These are phyloP conservation scores for Lachancea kluyveri DNA, from an alignment of 805 yeast species.

Conservation along the genomic window DNA sequence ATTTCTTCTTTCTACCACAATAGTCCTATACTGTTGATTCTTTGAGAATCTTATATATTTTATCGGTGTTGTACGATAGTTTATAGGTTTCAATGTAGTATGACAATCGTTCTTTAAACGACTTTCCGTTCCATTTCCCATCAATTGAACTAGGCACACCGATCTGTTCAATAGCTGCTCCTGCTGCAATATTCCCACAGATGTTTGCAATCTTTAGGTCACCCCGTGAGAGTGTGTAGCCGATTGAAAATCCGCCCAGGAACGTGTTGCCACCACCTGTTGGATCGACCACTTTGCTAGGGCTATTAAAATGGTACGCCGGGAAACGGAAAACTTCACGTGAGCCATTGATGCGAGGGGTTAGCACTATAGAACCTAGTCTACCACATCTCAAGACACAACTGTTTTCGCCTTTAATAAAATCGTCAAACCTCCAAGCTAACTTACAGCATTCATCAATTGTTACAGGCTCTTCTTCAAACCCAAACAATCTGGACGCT, in stretches of 20 bases:
- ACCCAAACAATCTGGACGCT: conserved; percentile 58
- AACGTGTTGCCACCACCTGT: conserved; percentile 95
- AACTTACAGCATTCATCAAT: conserved; percentile 37
- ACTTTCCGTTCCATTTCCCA: conserved; percentile 56
- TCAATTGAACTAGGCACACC: conserved; percentile 55
- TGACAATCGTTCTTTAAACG: conserved; percentile 39
- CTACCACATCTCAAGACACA: conserved; percentile 70
- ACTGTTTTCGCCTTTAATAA: conserved; percentile 32
- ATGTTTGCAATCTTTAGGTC: conserved; percentile 51
- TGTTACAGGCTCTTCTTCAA: conserved; percentile 37
- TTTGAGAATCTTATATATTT: conserved; percentile 7
- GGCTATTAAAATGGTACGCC: conserved; percentile 56
- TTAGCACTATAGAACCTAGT: conserved; percentile 53
- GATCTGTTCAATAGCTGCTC: conserved; percentile 70
- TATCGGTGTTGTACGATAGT: conserved; percentile 7
- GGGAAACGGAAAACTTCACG: conserved; percentile 44
- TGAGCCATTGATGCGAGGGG: conserved; percentile 13
- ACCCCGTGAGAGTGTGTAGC: conserved; percentile 41
- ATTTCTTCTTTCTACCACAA: too few relatives aligned
- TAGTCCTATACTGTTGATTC: neutral
- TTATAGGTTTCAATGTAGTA: conserved; percentile 27
- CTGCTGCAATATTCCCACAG: conserved; percentile 74
- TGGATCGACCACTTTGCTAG: conserved; percentile 63
- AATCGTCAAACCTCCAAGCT: conserved; percentile 36
- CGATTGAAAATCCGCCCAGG: conserved; percentile 73